phyloP scores from a whole-genome alignment of 2,329 filamentous ascomycete genomes.

The Xylaria sp. region DNA sequence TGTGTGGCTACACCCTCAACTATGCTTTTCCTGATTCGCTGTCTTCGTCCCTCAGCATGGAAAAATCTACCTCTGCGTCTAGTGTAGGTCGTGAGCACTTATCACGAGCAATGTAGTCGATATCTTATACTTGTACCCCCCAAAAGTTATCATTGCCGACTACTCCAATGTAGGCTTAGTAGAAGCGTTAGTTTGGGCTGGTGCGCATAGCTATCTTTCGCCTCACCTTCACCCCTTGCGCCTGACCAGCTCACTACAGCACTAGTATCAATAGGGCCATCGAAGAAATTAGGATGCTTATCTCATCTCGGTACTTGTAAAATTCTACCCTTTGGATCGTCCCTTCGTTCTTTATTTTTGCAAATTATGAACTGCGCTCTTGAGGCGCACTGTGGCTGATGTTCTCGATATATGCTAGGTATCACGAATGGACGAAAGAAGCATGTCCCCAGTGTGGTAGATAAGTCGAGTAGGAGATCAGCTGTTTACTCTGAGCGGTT shows the following conservation, averaged over 20 bases:
- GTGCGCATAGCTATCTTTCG: conserved; percentile 9
- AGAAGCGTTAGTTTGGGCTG: background rate
- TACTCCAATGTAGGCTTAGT: background rate
- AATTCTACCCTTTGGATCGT: conserved; percentile 17
- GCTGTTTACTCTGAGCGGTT: background rate
- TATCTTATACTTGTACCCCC: background rate
- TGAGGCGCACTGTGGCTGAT: conserved; percentile 31
- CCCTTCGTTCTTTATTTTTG: background rate
- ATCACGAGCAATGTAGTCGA: background rate
- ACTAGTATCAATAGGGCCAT: conserved; percentile 18
- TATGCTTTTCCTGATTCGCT: background rate
- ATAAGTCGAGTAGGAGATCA: background rate
- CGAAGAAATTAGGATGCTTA: conserved; percentile 35
- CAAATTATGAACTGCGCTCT: conserved; percentile 13
- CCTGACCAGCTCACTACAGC: conserved; percentile 1
- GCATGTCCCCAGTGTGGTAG: background rate
- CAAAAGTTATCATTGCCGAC: background rate
- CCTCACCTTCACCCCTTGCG: conserved; percentile 20
- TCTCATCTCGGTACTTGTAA: conserved; percentile 35
- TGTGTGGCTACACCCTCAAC: background rate
- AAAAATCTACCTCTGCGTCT: background rate
- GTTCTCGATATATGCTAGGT: background rate
- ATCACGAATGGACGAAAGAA: background rate
- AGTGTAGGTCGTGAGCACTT: background rate
- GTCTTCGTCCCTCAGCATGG: background rate